Evolutionary conservation across 2,329 filamentous ascomycete species (phyloP).

Genomic region (Fusarium sp.): DNA sequence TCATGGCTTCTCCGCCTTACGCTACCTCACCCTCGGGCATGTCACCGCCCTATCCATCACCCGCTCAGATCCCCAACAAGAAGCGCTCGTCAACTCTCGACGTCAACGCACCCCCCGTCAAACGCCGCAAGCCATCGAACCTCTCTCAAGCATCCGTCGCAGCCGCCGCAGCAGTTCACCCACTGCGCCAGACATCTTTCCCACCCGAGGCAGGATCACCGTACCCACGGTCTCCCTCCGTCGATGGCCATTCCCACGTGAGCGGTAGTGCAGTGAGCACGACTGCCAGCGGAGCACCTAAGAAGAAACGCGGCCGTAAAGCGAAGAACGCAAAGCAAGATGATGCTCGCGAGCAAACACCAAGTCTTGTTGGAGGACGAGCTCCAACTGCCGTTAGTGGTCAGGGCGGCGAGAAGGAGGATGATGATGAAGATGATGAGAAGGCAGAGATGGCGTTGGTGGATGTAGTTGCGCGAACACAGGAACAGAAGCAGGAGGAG

Average conservation of each 20-base stretch:
- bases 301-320: constrained; percentile 72
- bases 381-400: constrained; percentile 59
- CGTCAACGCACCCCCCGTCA: constrained; percentile 62
- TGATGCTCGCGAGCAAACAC: constrained; percentile 56
- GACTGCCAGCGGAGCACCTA: constrained; percentile 53
- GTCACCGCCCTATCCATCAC: constrained; percentile 66
- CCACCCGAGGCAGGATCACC: constrained; percentile 71
- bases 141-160: constrained; percentile 66
- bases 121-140: constrained; percentile 78
- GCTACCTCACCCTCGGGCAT: constrained; percentile 61
- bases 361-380: constrained; percentile 56
- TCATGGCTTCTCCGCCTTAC: constrained; percentile 68
- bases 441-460: constrained; percentile 66
- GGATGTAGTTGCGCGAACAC: constrained; percentile 69
- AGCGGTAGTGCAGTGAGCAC: constrained; percentile 69
- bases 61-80: constrained; percentile 64
- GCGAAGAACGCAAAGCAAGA: constrained; percentile 64
- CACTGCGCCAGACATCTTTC: constrained; percentile 84
- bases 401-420: constrained; percentile 57
- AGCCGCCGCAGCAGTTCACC: constrained; percentile 65
- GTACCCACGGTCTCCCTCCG: constrained; percentile 72
- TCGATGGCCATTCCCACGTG: constrained; percentile 69
- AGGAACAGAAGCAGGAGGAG: constrained; percentile 75
- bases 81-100: constrained; percentile 69
- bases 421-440: constrained; percentile 69